Conservation (phyloP, 2,329 filamentous ascomycete genomes). For the Fusarium staphyleae region DNA sequence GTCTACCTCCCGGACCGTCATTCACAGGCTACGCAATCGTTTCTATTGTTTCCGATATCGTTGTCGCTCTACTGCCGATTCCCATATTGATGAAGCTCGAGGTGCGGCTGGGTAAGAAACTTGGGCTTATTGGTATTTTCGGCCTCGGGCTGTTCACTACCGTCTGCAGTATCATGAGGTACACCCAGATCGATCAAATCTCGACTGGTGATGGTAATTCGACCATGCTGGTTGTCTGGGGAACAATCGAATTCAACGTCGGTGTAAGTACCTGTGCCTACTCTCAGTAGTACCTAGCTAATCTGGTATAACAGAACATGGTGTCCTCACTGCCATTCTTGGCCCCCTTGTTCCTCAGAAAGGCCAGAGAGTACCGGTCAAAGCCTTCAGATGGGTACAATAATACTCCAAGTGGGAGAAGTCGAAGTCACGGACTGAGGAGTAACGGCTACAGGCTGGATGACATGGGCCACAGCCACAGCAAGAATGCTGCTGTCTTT, state of each 20-base stretch:
- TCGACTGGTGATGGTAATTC: conserved; percentile 60
- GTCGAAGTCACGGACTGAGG: conserved; percentile 37
- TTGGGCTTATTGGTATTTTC: conserved; percentile 60
- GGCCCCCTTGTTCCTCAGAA: conserved; percentile 52
- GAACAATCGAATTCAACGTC: conserved; percentile 64
- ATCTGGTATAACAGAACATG: conserved; percentile 48
- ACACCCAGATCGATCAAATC: conserved; percentile 59
- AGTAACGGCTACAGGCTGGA: conserved; percentile 50
- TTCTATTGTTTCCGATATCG: conserved; percentile 59
- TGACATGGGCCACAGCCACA: conserved; percentile 43
- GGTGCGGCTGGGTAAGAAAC: conserved; percentile 56
- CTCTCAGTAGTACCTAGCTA: neutral
- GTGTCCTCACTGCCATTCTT: conserved; percentile 56
- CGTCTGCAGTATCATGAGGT: conserved; percentile 60
- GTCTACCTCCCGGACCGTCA: conserved; percentile 54
- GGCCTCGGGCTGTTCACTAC: conserved; percentile 62
- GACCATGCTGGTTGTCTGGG: conserved; percentile 64
- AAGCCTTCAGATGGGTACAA: conserved; percentile 46
- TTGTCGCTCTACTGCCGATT: conserved; percentile 58
- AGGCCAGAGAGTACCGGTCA: conserved; percentile 52
- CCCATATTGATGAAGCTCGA: conserved; percentile 58
- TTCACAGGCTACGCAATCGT: conserved; percentile 61
- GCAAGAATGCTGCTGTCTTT: conserved; percentile 44
- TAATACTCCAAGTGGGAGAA: conserved; percentile 38
- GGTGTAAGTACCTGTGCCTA: conserved; percentile 50